Base-by-base conservation (phyloP, 2,329 filamentous ascomycete genomes). In the Colletotrichum tofieldiae region DNA sequence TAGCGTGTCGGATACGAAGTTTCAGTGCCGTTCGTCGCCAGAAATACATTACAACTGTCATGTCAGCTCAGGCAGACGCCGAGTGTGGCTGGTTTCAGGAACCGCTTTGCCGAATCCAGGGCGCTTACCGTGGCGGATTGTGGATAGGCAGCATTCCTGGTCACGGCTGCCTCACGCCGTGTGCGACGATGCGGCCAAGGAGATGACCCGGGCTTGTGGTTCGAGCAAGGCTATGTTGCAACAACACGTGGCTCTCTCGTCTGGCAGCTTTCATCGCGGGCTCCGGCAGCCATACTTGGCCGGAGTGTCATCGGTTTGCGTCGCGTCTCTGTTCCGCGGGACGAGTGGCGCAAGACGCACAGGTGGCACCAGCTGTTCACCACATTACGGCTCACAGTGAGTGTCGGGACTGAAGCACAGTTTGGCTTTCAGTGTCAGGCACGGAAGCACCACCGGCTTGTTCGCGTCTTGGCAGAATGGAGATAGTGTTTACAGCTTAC, bases 71-170 rank as follows among this genome's bases (percentile, higher is more conserved):
- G 68, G 64, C 67, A 64, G 65, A 64, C 47, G 11, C 54, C 37
- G 14, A 26, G 45, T 43, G 69, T 72, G 69, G 69, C 69, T 72
- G 65, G 69, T 72, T 72, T 72, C 69, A 69, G 65, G 54, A 69
- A 64, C 69, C 65, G 65, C 69, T 64, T 59, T 64, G 45, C 69
- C 69, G 52, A 14, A 41, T 64, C 32, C 65, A 47, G 43, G 47
- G 32, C 32, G 52, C 37, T 59, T 7, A 41, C 47, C 45, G 54
- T 64, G 59, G 69, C 65, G 29, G 62, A 39, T 39, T 23, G 23
- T 35, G 47, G 32, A 45, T 23, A 59, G 65, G 65, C 59, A 69
- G 39, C 68, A 63, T 67, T 67, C 56, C 52, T 39, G 14, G 14
- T 11, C 1, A 14, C 32, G 52, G 54, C 35, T 37, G 54, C 54